Conservation (phyloP, 1,284 basidiomycete genomes). For the Volvariella volvacea region DNA sequence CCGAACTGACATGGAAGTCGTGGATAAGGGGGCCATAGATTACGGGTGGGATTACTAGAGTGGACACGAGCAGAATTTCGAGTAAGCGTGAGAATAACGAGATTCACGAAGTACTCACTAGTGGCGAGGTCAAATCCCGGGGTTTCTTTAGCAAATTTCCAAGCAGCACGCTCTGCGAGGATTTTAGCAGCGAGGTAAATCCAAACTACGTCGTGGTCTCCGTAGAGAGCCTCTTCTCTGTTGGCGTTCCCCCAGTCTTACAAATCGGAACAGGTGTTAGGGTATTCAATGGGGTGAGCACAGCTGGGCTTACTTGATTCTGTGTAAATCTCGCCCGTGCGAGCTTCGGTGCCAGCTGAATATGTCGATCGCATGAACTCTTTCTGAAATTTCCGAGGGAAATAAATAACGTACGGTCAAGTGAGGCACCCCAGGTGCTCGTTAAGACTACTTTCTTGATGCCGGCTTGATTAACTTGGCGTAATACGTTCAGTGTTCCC, state of each 20-base stretch:
- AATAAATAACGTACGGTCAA: no score
- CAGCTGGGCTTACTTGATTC: background rate
- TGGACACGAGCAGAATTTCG: no score
- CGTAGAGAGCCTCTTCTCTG: constrained; percentile 13
- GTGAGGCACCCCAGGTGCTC: constrained; percentile 10
- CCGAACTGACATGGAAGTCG: constrained; percentile 11
- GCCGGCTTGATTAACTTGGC: constrained; percentile 15
- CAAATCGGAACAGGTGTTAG: no score
- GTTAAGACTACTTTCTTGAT: constrained; percentile 18
- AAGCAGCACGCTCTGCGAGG: constrained; percentile 16
- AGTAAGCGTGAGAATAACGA: background rate
- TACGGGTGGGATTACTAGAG: constrained; percentile 15
- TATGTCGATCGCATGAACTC: no score
- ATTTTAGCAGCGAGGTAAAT: constrained; percentile 18
- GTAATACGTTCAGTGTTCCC: constrained; percentile 16
- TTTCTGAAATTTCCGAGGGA: no score
- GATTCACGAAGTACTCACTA: constrained; percentile 9
- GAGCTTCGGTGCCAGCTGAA: no score
- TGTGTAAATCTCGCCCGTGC: no score
- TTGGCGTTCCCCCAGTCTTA: constrained; percentile 12
- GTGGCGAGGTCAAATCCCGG: constrained; percentile 16
- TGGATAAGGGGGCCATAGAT: constrained; percentile 16
- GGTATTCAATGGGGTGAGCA: background rate
- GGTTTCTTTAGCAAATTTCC: constrained; percentile 17
- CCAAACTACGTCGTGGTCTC: constrained; percentile 4